Conservation (phyloP, 2,329 filamentous ascomycete genomes). For the Nemania diffusa region DNA sequence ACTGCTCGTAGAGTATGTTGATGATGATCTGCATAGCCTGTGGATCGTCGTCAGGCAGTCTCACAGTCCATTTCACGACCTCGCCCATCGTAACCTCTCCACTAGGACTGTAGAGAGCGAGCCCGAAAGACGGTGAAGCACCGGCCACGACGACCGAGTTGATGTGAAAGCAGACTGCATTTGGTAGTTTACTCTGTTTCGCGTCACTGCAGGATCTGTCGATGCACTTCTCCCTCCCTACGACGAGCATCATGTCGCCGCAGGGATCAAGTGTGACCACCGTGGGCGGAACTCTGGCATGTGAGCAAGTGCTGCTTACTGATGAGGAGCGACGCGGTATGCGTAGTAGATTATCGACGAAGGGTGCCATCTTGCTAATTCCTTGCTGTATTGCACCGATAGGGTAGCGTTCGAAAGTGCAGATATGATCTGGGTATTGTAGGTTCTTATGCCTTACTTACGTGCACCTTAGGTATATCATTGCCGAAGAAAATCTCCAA, state of each 20-base stretch:
- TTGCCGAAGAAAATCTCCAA: neutral
- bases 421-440: neutral
- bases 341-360: neutral
- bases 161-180: slow-evolving; percentile 21
- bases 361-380: slow-evolving; percentile 13
- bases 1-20: slow-evolving; percentile 29
- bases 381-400: neutral
- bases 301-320: slow-evolving; percentile 9
- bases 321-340: slow-evolving; percentile 4
- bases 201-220: neutral
- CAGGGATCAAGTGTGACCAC: slow-evolving; percentile 2
- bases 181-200: neutral
- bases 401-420: neutral
- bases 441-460: neutral
- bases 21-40: slow-evolving; percentile 31
- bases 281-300: slow-evolving; percentile 2
- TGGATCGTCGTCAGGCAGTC: slow-evolving; percentile 30
- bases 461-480: neutral
- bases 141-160: slow-evolving; percentile 21
- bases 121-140: slow-evolving; percentile 25
- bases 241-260: slow-evolving; percentile 31
- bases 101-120: slow-evolving; percentile 25
- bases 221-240: slow-evolving; percentile 27
- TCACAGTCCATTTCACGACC: slow-evolving; percentile 20
- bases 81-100: neutral